Conservation (phyloP, 495 filamentous ascomycete species). For the Aspergillus bertholletiae region DNA sequence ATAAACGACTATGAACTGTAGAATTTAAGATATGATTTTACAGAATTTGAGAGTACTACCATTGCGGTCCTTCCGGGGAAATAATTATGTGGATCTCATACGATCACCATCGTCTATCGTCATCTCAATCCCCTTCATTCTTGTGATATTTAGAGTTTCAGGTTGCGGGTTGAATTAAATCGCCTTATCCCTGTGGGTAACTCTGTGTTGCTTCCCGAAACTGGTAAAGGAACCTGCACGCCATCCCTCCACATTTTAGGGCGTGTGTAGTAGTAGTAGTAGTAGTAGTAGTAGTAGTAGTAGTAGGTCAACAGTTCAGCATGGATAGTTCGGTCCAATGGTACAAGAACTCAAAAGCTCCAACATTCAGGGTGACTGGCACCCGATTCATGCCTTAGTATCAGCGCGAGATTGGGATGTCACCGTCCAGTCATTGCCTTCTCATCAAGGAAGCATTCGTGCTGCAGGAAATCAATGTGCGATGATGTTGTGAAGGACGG, state of each 20-base stretch:
- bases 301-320: too few relatives aligned
- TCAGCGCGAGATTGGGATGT: not conserved
- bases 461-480: not conserved
- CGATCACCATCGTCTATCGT: slow-evolving; percentile 9
- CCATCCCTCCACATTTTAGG: slow-evolving; percentile 1
- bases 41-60: slow-evolving; percentile 22
- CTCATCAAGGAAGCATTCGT: not conserved
- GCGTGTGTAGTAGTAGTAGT: too few relatives aligned
- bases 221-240: not conserved
- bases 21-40: slow-evolving; percentile 7
- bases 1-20: slow-evolving; percentile 1
- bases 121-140: not conserved
- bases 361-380: slow-evolving; percentile 6
- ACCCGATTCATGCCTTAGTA: slow-evolving; percentile 6
- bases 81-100: slow-evolving; percentile 27
- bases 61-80: slow-evolving; percentile 28
- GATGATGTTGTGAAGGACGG: not conserved
- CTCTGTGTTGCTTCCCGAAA: not conserved
- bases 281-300: too few relatives aligned
- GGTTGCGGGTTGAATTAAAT: not conserved
- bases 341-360: not conserved
- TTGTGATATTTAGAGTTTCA: not conserved
- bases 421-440: not conserved
- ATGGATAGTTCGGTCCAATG: slow-evolving; percentile 2
- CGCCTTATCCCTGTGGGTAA: slow-evolving; percentile 2